phyloP scores from a whole-genome alignment of 2,329 filamentous ascomycete genomes.

The Venturia oleaginea region DNA sequence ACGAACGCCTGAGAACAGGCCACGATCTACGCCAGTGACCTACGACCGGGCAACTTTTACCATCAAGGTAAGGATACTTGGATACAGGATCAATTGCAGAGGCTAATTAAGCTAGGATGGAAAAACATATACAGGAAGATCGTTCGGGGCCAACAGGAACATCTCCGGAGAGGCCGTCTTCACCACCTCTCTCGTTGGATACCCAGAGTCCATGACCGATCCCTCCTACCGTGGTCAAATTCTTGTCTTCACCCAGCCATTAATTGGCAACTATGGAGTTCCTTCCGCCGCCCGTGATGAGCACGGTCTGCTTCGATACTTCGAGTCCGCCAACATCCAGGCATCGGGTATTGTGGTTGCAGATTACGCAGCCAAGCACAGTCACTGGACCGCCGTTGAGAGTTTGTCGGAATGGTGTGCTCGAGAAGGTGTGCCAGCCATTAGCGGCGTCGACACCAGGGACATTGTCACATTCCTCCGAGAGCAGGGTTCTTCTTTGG shows the following conservation, averaged over 20 bases:
- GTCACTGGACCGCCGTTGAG: slow-evolving; percentile 98
- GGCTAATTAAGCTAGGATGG: slow-evolving; percentile 55
- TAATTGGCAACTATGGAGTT: slow-evolving; percentile 98
- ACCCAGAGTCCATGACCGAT: slow-evolving; percentile 77
- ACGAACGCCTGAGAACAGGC: slow-evolving; percentile 50
- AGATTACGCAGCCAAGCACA: slow-evolving; percentile 88
- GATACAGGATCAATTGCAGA: background rate
- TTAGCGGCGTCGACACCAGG: slow-evolving; percentile 93
- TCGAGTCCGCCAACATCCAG: slow-evolving; percentile 96
- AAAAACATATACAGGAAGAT: slow-evolving; percentile 90
- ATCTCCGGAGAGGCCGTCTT: slow-evolving; percentile 98
- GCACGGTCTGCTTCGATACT: slow-evolving; percentile 90
- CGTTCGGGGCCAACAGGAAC: slow-evolving; percentile 93
- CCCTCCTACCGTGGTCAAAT: slow-evolving; percentile 77
- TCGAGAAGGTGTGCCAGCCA: slow-evolving; percentile 89
- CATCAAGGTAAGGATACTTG: slow-evolving; percentile 58
- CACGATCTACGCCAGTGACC: slow-evolving; percentile 56
- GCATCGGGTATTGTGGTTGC: slow-evolving; percentile 92
- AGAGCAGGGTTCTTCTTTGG: slow-evolving; percentile 93
- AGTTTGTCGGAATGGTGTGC: slow-evolving; percentile 90
- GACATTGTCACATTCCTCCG: slow-evolving; percentile 92
- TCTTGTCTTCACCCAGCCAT: slow-evolving; percentile 91
- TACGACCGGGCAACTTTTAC: slow-evolving; percentile 85
- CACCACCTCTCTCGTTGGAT: slow-evolving; percentile 94
- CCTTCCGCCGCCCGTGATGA: slow-evolving; percentile 77